Conservation (phyloP, 106 monocot genomes). For the Allium cepa region DNA sequence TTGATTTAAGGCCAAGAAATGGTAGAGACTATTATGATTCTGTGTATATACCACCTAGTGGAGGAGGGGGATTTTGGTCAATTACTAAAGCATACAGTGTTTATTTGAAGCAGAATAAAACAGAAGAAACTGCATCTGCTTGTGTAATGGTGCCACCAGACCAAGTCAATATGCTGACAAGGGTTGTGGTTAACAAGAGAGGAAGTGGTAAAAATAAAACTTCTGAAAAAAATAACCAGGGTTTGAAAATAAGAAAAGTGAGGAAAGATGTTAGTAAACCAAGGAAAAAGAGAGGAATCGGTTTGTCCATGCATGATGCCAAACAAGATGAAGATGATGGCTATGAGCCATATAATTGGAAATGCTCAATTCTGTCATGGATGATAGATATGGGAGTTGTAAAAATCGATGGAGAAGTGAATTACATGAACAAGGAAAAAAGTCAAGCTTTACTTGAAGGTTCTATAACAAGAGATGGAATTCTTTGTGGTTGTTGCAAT, state of each 20-base stretch:
- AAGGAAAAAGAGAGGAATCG: slow-evolving; percentile 23
- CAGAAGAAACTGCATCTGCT: neutral
- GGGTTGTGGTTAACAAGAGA: slow-evolving; percentile 11
- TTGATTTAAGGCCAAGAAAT: slow-evolving; percentile 23
- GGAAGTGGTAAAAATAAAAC: slow-evolving; percentile 39
- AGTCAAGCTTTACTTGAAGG: slow-evolving; percentile 27
- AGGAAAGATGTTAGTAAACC: slow-evolving; percentile 6
- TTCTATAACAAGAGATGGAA: slow-evolving; percentile 65
- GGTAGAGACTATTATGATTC: slow-evolving; percentile 23
- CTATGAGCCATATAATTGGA: slow-evolving; percentile 45
- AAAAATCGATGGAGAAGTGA: slow-evolving; percentile 37
- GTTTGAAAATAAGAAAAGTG: slow-evolving; percentile 1
- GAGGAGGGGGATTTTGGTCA: slow-evolving; percentile 18
- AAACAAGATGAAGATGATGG: slow-evolving; percentile 31
- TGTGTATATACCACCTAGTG: slow-evolving; percentile 16
- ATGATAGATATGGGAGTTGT: slow-evolving; percentile 48
- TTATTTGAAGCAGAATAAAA: neutral
- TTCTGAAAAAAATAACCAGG: slow-evolving; percentile 2
- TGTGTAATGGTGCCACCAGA: neutral
- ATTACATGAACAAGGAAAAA: slow-evolving; percentile 42
- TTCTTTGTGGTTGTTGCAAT: slow-evolving; percentile 69
- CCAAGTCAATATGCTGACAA: slow-evolving; percentile 2
- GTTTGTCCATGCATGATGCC: slow-evolving; percentile 29
- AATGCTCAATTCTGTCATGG: slow-evolving; percentile 51
- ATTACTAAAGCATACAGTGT: slow-evolving; percentile 22